A percentile compares a stretch with the other conserved stretches of the same genome.
Evolutionary conservation across 2,329 filamentous ascomycete species (phyloP).

Genomic region (Clarireedia homoeocarpa): DNA sequence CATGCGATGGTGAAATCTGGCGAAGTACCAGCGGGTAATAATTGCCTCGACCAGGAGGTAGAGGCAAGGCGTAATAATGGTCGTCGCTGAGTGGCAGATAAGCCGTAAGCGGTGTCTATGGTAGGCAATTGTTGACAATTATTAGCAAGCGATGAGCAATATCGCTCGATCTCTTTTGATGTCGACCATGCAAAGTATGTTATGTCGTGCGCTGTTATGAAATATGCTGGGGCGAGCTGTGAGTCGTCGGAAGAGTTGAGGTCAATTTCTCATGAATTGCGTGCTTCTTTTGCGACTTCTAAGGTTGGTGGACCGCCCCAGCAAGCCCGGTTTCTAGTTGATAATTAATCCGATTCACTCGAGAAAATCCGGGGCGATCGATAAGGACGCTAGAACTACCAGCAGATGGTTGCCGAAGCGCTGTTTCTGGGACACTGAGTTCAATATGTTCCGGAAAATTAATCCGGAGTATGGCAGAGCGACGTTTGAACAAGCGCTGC

Average conservation of each 20-base stretch:
- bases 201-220: background rate
- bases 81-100: background rate
- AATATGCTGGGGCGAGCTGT: background rate
- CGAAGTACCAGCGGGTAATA: background rate
- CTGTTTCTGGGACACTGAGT: too few species aligned
- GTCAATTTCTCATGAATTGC: background rate
- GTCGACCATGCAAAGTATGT: background rate
- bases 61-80: background rate
- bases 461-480: too few species aligned
- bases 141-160: background rate
- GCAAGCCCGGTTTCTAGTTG: background rate
- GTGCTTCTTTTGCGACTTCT: background rate
- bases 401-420: too few species aligned
- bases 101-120: background rate
- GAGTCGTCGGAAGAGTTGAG: background rate
- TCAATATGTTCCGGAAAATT: too few species aligned
- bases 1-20: constrained; percentile 8
- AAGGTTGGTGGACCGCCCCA: background rate
- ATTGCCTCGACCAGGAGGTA: background rate
- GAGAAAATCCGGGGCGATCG: too few species aligned
- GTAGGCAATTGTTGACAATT: background rate
- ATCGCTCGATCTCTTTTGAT: background rate
- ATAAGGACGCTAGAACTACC: too few species aligned
- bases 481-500: too few species aligned
- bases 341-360: background rate